Evolutionary conservation across 1,284 basidiomycete species (phyloP), one percentile per base, ranked within the genome.

Genomic region (Irpex lacteus): DNA sequence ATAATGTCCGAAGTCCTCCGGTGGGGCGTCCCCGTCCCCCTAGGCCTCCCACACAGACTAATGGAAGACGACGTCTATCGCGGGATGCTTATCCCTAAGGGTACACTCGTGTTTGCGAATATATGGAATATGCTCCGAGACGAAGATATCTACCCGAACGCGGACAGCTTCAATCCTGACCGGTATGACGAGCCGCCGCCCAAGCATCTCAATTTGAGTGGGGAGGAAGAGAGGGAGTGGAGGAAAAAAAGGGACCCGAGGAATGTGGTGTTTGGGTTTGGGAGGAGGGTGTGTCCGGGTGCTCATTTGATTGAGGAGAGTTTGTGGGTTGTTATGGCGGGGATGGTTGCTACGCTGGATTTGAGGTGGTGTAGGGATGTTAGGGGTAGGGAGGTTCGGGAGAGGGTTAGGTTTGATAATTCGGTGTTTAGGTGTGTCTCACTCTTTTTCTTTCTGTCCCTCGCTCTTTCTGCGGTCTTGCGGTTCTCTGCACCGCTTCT

Each of bases 261-360:
- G 32, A 70, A 66, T 63, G 76, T 73, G 68, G 74, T 74, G 11
- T 79, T 78, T 63, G 77, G 77, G 32, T 78, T 77, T 65, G 76
- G 77, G 2, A 71, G 74, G 32, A 67, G 74, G 47, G 68, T 70
- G 57, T 85, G 84, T 67, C 82, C 83, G 1, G 84, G 83, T 5
- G 71, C 76, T 59, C 77, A 77, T 72, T 73, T 84, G 60, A 77
- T 80, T 63, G 81, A 83, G 67, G 76, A 79, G 15, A 78, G 79
- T 7, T 65, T 85, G 18, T 85, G 81, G 79, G 80, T 85, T 56
- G 71, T 78, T 13, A 73, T 84, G 26, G 81, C 80, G 49, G 80
- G 79, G 1, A 75, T 82, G 44, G 67, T 85, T 40, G 70, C 80
- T 6, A 77, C 78, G 11, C 82, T 79, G 68, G 71, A 78, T 59